Evolutionary conservation across 257 asterid species (phyloP).

Genomic region (Fraxinus anomala): DNA sequence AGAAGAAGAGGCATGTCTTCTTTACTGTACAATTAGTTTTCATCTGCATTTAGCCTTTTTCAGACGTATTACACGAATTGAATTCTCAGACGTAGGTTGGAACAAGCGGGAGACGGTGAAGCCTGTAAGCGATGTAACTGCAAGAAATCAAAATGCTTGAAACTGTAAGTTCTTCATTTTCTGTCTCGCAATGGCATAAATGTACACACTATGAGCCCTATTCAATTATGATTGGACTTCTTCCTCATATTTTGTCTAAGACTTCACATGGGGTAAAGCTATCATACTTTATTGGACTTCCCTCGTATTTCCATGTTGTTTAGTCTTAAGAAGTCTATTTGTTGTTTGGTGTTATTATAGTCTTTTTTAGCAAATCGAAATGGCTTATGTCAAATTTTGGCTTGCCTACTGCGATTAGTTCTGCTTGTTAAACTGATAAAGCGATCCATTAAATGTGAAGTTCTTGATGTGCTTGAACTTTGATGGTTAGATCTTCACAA

Average conservation of each 20-base stretch:
- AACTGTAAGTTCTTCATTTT: slow-evolving; percentile 48
- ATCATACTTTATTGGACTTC: neutral
- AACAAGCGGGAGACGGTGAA: slow-evolving; percentile 44
- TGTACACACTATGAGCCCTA: neutral
- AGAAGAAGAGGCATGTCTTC: slow-evolving; percentile 66
- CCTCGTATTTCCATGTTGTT: no score
- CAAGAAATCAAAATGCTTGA: slow-evolving; percentile 66
- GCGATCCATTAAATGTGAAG: neutral
- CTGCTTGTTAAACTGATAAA: no score
- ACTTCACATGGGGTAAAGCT: neutral
- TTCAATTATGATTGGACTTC: slow-evolving; percentile 8
- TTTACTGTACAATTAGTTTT: no score
- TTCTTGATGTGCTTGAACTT: no score
- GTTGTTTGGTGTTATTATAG: no score
- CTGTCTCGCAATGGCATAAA: neutral
- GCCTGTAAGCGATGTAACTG: slow-evolving; percentile 67
- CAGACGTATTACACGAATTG: no score
- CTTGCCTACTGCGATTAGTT: no score
- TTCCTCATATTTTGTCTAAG: neutral
- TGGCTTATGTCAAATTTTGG: neutral
- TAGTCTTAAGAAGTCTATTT: no score
- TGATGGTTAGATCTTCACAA: neutral
- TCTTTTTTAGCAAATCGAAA: neutral
- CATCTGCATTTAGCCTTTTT: slow-evolving; percentile 1
- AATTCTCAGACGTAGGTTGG: slow-evolving; percentile 44